Evolutionary conservation across 2,329 filamentous ascomycete species (phyloP), one percentile per base, ranked within the genome.

Genomic region (Fusarium praegraminearum): DNA sequence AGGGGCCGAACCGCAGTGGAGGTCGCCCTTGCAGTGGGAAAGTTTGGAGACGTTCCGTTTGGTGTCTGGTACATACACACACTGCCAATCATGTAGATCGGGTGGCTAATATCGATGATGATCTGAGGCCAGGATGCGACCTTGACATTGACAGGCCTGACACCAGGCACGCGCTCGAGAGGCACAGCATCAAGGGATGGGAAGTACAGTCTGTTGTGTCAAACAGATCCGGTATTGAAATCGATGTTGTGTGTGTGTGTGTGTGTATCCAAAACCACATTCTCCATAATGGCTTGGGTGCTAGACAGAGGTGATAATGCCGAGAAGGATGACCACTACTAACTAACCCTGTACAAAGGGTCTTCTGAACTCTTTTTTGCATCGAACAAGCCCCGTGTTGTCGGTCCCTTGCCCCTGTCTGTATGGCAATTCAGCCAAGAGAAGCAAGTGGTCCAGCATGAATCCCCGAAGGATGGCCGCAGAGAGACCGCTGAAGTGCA

Each of bases 1-100:
- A 65, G 67, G 68, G 67, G 56, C 61, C 68, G 68, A 64, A 65
- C 68, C 68, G 68, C 32, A 41, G 67, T 71, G 67, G 68, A 71
- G 59, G 67, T 54, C 60, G 67, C 67, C 68, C 68, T 65, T 70
- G 68, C 68, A 71, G 68, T 65, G 58, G 45, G 8, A 56, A 50
- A 57, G 45, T 51, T 55, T 57, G 60, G 67, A 56, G 60, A 51
- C 55, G 58, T 68, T 64, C 67, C 63, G 67, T 68, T 54, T 63
- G 50, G 60, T 53, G 57, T 56, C 33, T 65, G 52, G 28, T 51
- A n/a, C 15, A 3, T n/a, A 30, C 47, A 51, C 47, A 51, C 41
- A 50, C 52, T 51, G 54, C 36, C 53, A 66, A 59, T 63, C 66
- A 64, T 49, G 50, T 63, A 62, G 65, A 57, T 58, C 62, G 45